Base-by-base conservation (phyloP, 768 basidiomycete genomes). In the Mycena albidolilacea region DNA sequence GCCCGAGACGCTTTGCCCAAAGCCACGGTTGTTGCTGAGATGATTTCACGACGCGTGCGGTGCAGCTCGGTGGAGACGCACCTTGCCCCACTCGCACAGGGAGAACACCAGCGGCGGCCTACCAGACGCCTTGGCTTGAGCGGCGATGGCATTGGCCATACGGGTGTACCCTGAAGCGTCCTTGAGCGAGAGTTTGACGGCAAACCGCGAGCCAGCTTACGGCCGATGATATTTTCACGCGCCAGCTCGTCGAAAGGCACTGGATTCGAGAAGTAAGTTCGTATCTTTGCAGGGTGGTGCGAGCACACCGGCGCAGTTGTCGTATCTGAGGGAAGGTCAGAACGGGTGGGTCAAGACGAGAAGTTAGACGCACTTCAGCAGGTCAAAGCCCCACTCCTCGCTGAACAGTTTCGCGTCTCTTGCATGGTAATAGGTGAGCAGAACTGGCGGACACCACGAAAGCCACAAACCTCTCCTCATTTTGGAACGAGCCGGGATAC, bases 31-130 rank as follows among this genome's bases (percentile, higher is more conserved):
- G 87, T 77, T 87, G 83, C 89, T 91, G 72, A n/a, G 65, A 41
- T 58, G 3, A 14, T 19, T 11, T 67, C 38, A 63, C 37, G 37
- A 21, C 57, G 39, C 64, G 66, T 35, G 30, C 58, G 11, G 8
- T 4, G 64, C 60, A 38, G 44, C 30, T 44, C 10, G 58, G 61
- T 6, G 48, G 57, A 41, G 67, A 48, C 37, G 59, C 85, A 92
- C 92, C 77, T 87, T 82, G 58, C 92, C 92, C 92, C 92, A 93
- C 76, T 92, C 86, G 78, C 92, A 93, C 19, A 93, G 77, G 19
- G 91, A 92, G 72, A 90, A 85, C 48, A 91, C 79, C 37, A 93
- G 78, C 3, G 92, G 89, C 0, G 88, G 84, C 63, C 86, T 90
- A 0, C 88, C 87, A 6, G 88, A 85, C 7, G 79, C 76, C 72